Evolutionary conservation across 345 rosid species (phyloP).

Genomic region (Orychophragmus violaceus): DNA sequence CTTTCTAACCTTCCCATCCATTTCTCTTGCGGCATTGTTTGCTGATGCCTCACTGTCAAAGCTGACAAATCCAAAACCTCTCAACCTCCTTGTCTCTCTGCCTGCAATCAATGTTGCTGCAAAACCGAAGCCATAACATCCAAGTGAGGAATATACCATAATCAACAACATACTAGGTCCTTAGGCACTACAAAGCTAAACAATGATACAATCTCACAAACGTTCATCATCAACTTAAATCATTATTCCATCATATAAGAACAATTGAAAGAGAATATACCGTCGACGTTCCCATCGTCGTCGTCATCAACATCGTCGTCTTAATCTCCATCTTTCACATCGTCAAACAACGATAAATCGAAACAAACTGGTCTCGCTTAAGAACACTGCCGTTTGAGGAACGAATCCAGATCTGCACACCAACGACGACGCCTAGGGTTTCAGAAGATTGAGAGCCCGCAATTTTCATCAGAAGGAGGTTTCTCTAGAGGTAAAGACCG

Average conservation of each 20-base stretch:
- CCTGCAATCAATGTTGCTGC: constrained; percentile 49
- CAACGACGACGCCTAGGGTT: no score
- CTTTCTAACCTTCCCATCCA: constrained; percentile 62
- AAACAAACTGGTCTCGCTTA: no score
- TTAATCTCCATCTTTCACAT: no score
- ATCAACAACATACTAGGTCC: no score
- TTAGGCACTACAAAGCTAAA: background rate
- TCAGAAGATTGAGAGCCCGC: no score
- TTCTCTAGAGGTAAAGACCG: no score
- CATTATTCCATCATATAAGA: background rate
- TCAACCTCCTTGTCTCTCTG: constrained; percentile 59
- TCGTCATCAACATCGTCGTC: no score
- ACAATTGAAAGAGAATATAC: background rate
- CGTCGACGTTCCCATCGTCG: no score
- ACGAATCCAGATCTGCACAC: no score
- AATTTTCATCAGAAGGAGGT: no score
- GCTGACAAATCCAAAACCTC: constrained; percentile 65
- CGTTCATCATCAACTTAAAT: background rate
- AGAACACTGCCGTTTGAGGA: no score
- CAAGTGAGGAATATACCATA: background rate
- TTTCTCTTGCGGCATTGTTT: constrained; percentile 40
- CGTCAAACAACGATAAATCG: no score
- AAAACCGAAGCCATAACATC: background rate
- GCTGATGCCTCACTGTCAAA: constrained; percentile 42
- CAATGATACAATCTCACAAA: background rate